Percentiles rank a stretch among this genome's conserved stretches.
Evolutionary conservation across 2,329 filamentous ascomycete genomes (phyloP).

Genomic region (Cadophora sp.): DNA sequence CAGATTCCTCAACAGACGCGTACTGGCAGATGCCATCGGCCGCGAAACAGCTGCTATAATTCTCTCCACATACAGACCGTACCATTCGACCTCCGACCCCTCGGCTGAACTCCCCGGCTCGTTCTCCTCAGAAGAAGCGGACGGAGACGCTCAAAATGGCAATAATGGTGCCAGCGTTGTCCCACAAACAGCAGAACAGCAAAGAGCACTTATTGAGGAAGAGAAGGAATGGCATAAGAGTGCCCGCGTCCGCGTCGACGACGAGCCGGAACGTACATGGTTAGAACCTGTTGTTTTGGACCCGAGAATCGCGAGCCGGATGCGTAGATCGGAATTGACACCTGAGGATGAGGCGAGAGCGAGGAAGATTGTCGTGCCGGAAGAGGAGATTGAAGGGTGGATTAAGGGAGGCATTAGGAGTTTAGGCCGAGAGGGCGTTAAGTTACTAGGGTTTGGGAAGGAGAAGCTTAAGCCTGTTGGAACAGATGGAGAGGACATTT

Average conservation of each 20-base stretch:
- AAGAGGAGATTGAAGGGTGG: constrained; percentile 74
- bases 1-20: constrained; percentile 84
- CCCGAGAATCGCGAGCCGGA: constrained; percentile 74
- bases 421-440: constrained; percentile 47
- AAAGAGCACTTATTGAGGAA: constrained; percentile 70
- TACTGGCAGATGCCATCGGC: constrained; percentile 86
- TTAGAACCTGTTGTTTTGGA: constrained; percentile 77
- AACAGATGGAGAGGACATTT: constrained; percentile 22
- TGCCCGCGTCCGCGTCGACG: constrained; percentile 62
- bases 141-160: constrained; percentile 42
- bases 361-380: constrained; percentile 64
- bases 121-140: constrained; percentile 28
- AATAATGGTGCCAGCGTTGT: neutral
- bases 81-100: constrained; percentile 43
- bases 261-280: constrained; percentile 75
- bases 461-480: constrained; percentile 29
- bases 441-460: constrained; percentile 33
- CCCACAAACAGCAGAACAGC: constrained; percentile 59
- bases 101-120: constrained; percentile 46
- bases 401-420: constrained; percentile 65
- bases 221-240: constrained; percentile 86
- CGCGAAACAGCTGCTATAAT: constrained; percentile 87
- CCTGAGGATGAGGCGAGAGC: constrained; percentile 74
- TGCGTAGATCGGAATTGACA: constrained; percentile 78
- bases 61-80: constrained; percentile 62